Conservation (phyloP, 768 basidiomycete species). For the Leccinum subtestaceum region DNA sequence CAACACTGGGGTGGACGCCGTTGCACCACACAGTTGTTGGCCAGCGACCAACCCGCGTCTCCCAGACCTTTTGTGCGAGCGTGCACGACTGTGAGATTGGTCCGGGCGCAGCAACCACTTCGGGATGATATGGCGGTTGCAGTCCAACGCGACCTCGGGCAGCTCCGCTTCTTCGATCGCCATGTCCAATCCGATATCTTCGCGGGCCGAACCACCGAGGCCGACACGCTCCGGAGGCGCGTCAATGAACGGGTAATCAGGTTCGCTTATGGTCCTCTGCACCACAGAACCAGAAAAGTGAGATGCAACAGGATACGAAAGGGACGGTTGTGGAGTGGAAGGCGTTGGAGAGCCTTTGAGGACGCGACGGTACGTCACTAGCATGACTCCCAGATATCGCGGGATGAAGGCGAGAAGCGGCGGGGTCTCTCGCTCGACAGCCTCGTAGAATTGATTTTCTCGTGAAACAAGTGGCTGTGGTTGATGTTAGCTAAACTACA, state of each 20-base stretch:
- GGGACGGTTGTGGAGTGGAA: constrained; percentile 15
- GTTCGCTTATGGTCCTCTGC: constrained; percentile 29
- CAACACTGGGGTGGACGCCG: constrained; percentile 72
- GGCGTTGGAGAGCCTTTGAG: constrained; percentile 38
- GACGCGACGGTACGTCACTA: constrained; percentile 91
- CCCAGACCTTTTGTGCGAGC: constrained; percentile 41
- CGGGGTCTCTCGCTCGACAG: constrained; percentile 91
- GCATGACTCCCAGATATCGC: constrained; percentile 98
- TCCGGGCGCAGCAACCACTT: constrained; percentile 76
- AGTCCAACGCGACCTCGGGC: constrained; percentile 91
- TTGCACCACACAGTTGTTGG: constrained; percentile 47
- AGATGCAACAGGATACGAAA: constrained; percentile 18
- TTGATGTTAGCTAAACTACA: constrained; percentile 12
- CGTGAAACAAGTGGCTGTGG: constrained; percentile 88
- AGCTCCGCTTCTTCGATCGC: constrained; percentile 71
- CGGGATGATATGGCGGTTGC: constrained; percentile 94
- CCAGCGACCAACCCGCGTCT: constrained; percentile 35
- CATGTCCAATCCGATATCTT: constrained; percentile 42
- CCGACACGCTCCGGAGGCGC: constrained; percentile 1
- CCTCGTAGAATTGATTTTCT: constrained; percentile 97
- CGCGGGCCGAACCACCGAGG: constrained; percentile 19
- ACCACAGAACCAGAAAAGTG: constrained; percentile 27
- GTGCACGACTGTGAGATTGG: constrained; percentile 45
- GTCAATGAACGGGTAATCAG: constrained; percentile 8
- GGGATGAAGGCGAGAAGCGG: constrained; percentile 92